phyloP scores from a whole-genome alignment of 2,329 filamentous ascomycete genomes.

The Davidsoniella eucalypti region DNA sequence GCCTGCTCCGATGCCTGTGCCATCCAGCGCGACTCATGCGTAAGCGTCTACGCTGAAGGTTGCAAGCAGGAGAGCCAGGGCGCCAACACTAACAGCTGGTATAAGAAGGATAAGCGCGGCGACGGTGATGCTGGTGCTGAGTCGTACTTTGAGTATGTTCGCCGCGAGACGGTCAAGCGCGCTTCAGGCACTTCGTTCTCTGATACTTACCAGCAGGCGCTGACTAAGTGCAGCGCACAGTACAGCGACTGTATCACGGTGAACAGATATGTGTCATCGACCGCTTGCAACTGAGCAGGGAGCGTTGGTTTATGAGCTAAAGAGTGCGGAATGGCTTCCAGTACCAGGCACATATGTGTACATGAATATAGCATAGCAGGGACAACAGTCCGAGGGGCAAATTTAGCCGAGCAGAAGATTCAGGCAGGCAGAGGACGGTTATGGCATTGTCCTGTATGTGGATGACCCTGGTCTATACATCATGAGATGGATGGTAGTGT shows the following conservation, averaged over 20 bases:
- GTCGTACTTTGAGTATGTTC: slow-evolving; percentile 36
- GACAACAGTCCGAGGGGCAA: no score
- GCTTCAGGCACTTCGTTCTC: slow-evolving; percentile 26
- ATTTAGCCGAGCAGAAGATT: no score
- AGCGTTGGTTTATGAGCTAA: no score
- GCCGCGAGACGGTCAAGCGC: slow-evolving; percentile 34
- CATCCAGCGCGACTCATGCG: slow-evolving; percentile 33
- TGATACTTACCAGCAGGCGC: slow-evolving; percentile 28
- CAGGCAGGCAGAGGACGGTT: no score
- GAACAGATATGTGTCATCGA: slow-evolving; percentile 28
- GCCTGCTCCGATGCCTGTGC: slow-evolving; percentile 38
- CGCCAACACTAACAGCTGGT: slow-evolving; percentile 19
- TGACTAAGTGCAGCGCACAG: slow-evolving; percentile 31
- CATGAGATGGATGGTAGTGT: no score
- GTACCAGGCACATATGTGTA: no score
- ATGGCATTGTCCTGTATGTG: no score
- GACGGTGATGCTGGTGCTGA: slow-evolving; percentile 16
- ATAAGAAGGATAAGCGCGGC: slow-evolving; percentile 18
- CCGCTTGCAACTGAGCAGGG: slow-evolving; percentile 18
- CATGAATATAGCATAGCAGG: no score
- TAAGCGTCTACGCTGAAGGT: slow-evolving; percentile 31
- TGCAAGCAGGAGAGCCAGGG: slow-evolving; percentile 22
- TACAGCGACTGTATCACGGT: slow-evolving; percentile 29
- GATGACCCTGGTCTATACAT: no score
- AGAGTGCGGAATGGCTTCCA: no score